Conservation (phyloP, 768 basidiomycete genomes). For the Lactarius indigo region DNA sequence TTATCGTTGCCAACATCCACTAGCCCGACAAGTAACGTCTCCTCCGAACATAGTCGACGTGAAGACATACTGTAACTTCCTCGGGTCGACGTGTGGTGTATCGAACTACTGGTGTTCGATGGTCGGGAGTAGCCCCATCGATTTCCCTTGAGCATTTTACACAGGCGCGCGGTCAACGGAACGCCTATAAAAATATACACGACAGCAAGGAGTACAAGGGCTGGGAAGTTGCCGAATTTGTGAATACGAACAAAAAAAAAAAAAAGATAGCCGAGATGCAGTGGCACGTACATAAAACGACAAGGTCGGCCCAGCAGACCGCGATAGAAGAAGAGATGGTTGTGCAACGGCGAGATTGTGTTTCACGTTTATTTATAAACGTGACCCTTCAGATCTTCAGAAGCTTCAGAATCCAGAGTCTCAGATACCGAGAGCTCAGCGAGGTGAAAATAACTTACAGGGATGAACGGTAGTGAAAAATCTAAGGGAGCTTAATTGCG, state of each 20-base stretch:
- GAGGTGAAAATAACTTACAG: background rate
- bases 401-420: background rate
- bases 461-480: background rate
- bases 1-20: background rate
- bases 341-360: constrained; percentile 2
- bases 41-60: constrained; percentile 12
- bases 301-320: constrained; percentile 25
- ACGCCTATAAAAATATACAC: constrained; percentile 28
- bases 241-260: background rate
- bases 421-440: background rate
- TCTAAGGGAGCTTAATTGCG: background rate
- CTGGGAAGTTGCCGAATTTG: constrained; percentile 15
- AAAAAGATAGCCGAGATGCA: background rate
- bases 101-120: background rate
- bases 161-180: constrained; percentile 25
- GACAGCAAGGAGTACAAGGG: constrained; percentile 24
- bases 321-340: constrained; percentile 14
- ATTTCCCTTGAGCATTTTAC: constrained; percentile 17
- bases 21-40: constrained; percentile 1
- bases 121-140: background rate
- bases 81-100: background rate
- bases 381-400: background rate
- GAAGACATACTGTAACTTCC: background rate
- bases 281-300: constrained; percentile 26
- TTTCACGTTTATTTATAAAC: constrained; percentile 7